These are phyloP conservation scores for Botrytis byssoidea DNA, from an alignment of 2,329 filamentous ascomycete genomes.

Conservation along the genomic window DNA sequence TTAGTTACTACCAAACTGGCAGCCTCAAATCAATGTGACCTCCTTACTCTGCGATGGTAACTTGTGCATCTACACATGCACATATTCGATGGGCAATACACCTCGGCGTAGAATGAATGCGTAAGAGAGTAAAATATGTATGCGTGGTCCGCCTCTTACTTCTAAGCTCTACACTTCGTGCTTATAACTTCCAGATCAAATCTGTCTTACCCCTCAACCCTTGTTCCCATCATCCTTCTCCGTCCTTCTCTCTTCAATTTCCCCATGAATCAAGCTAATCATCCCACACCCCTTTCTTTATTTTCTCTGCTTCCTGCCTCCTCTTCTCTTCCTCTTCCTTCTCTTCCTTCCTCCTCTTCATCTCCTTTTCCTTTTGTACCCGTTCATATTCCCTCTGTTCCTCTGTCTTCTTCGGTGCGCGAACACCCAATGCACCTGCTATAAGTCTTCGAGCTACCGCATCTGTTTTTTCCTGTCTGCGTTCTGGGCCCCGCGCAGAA, in stretches of 20 bases:
- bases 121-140: neutral
- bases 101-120: neutral
- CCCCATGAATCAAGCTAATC: conserved; percentile 45
- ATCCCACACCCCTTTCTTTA: conserved; percentile 87
- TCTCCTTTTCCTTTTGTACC: conserved; percentile 80
- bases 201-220: neutral
- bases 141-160: neutral
- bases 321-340: conserved; percentile 59
- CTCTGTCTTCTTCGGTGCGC: conserved; percentile 76
- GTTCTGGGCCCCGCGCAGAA: conserved; percentile 27
- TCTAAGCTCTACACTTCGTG: neutral
- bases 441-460: conserved; percentile 89
- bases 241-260: neutral
- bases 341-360: conserved; percentile 71
- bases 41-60: neutral
- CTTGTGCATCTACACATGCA: neutral
- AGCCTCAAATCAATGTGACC: neutral
- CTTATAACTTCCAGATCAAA: neutral
- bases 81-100: neutral
- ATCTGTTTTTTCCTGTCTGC: conserved; percentile 85
- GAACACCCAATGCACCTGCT: conserved; percentile 79
- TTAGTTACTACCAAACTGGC: neutral
- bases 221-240: neutral
- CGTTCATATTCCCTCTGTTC: conserved; percentile 86
- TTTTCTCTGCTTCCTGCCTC: conserved; percentile 65